Conservation (phyloP, 1,284 basidiomycete species). For the Papiliotrema fonsecae region DNA sequence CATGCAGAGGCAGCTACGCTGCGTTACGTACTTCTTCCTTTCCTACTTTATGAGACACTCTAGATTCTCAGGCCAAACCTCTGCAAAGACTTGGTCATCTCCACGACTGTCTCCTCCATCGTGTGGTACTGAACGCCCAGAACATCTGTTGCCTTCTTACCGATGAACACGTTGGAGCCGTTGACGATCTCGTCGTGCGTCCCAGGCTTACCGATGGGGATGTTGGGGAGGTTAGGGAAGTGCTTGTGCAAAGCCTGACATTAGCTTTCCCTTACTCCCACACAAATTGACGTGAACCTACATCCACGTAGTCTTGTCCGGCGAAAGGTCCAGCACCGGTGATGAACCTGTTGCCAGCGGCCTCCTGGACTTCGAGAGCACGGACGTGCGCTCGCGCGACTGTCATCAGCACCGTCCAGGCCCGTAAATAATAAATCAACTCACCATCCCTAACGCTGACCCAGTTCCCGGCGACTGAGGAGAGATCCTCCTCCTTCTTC, state of each 20-base stretch:
- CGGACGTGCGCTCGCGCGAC: constrained; percentile 58
- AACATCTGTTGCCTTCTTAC: constrained; percentile 28
- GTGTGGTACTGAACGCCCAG: constrained; percentile 30
- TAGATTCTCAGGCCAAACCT: constrained; percentile 15
- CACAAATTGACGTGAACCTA: constrained; percentile 1
- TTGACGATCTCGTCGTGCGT: constrained; percentile 14
- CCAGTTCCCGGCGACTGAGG: constrained; percentile 48
- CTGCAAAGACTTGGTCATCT: constrained; percentile 28
- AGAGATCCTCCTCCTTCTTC: constrained; percentile 43
- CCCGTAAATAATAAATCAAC: neutral
- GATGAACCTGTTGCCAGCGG: constrained; percentile 60
- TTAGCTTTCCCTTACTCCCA: neutral
- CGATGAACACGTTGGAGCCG: constrained; percentile 16
- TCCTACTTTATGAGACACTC: no score
- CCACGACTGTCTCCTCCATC: constrained; percentile 21
- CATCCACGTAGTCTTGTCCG: constrained; percentile 34
- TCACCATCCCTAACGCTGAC: constrained; percentile 56
- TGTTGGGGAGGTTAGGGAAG: constrained; percentile 22
- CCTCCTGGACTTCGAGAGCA: constrained; percentile 56
- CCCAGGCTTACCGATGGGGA: constrained; percentile 26
- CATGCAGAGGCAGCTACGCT: no score
- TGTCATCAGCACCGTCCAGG: constrained; percentile 9
- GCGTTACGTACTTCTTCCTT: no score
- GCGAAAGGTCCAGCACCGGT: constrained; percentile 44
- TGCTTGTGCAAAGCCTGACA: constrained; percentile 18